Conservation (phyloP, 2,329 filamentous ascomycete genomes). For the Aspergillus cejpii region DNA sequence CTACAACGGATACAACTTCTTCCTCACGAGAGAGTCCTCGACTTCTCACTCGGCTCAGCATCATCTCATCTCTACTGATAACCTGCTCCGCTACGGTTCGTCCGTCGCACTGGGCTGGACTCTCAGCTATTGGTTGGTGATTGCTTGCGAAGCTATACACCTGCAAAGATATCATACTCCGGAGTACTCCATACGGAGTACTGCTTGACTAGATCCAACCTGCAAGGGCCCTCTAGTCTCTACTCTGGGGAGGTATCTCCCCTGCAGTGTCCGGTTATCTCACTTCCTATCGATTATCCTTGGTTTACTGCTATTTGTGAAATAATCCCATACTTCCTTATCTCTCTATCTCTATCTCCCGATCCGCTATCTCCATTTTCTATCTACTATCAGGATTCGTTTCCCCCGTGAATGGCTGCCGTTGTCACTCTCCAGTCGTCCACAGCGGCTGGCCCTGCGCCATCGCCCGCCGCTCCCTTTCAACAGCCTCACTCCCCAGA, state of each 20-base stretch:
- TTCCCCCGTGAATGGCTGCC: constrained; percentile 29
- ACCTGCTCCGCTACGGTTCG: constrained; percentile 22
- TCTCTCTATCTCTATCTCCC: constrained; percentile 7
- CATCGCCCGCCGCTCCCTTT: constrained; percentile 18
- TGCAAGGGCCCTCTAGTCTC: too few species aligned
- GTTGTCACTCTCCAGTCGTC: constrained; percentile 39
- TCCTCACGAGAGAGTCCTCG: too few species aligned
- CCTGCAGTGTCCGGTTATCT: constrained; percentile 3
- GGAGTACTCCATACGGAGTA: too few species aligned
- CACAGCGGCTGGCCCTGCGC: constrained; percentile 25
- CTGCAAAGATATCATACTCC: not conserved
- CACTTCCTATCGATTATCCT: constrained; percentile 1
- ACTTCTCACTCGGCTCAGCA: not conserved
- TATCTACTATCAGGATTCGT: constrained; percentile 6
- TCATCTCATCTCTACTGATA: constrained; percentile 18
- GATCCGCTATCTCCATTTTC: constrained; percentile 2
- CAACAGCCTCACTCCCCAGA: constrained; percentile 22
- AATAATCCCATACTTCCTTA: too few species aligned
- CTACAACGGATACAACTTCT: too few species aligned
- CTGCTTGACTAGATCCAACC: too few species aligned
- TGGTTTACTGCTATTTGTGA: too few species aligned
- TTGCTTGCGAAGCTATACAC: constrained; percentile 11
- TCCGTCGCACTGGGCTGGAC: constrained; percentile 7
- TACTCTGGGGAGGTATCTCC: too few species aligned
- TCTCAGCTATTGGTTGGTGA: constrained; percentile 15